Base-by-base conservation (phyloP, 169 alveolate genomes). In the Eimeria maxima region DNA sequence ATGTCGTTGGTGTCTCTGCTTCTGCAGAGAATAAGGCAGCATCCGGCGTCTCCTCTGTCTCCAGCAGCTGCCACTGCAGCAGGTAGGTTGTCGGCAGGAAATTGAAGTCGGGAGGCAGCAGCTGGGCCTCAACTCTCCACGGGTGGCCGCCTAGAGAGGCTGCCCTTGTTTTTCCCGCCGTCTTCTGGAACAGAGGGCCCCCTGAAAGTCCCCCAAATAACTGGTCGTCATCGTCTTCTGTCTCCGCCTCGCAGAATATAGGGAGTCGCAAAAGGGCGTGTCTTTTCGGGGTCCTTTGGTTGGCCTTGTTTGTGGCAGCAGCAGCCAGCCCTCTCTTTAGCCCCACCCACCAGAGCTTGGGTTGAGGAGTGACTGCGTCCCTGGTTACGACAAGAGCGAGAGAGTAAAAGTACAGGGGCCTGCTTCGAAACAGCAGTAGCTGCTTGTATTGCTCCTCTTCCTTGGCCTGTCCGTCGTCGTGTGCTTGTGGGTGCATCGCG, bases 1-100 rank as follows among this genome's bases (percentile, higher is more conserved):
- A 20, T 5, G 67, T 67, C 89, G 14, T 20, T 29, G 57, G 13
- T 20, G 22, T 14, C 24, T 16, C 69, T 44, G 38, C 42, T 22
- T 18, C 29, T 7, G 22, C 42, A 20, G 57, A 29, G 50, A 74
- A 42, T n/a, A 42, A 29, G 29, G 86, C 55, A 13, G 38, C 44
- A 7, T n/a, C 67, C 11, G 33, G 18, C 7, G 33, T 47, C 24
- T 22, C 89, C 67, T 44, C 16, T 45, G 44, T 73, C 89, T 78
- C 89, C 89, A 78, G 89, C 42, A 78, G 65, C 47, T 78, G 89
- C 89, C 89, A 78, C 89, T 78, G 89, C 67, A 78, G 89, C 67
- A 78, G 13, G 24, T 78, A 78, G 14, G 89, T 78, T n/a, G 89
- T 78, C 38, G 89, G 89, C 69, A 44, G 89, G 67, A 42, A 45